These are phyloP conservation scores for Posidonia australis DNA, from an alignment of 106 monocot species.

Conservation along the genomic window DNA sequence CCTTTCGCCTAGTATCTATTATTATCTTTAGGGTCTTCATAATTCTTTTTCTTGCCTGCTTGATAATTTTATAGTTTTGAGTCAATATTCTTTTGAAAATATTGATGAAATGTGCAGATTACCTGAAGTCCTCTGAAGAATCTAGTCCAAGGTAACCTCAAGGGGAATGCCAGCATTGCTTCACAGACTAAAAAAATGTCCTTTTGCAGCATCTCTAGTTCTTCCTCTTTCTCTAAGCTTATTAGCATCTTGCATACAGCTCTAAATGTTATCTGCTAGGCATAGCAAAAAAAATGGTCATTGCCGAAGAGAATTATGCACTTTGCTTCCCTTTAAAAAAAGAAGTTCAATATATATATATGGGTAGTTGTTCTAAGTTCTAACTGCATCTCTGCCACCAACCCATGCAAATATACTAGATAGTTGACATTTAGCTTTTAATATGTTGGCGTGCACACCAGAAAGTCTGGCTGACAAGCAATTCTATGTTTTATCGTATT, in stretches of 20 bases:
- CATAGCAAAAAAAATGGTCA: not conserved
- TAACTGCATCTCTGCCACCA: too few species aligned
- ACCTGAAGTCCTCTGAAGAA: conserved; percentile 60
- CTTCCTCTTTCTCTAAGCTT: conserved; percentile 38
- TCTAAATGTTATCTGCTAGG: conserved; percentile 48
- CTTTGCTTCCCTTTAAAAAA: too few species aligned
- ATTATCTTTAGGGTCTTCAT: conserved; percentile 29
- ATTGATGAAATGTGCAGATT: not conserved
- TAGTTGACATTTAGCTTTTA: too few species aligned
- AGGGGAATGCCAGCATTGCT: conserved; percentile 68
- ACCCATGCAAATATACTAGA: too few species aligned
- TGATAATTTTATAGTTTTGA: not conserved
- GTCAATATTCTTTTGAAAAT: not conserved
- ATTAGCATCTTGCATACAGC: conserved; percentile 71
- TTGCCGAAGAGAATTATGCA: too few species aligned
- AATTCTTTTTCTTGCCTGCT: conserved; percentile 61
- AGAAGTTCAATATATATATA: too few species aligned
- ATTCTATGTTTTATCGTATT: too few species aligned
- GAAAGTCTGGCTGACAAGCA: too few species aligned
- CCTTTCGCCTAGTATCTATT: conserved; percentile 27
- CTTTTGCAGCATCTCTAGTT: conserved; percentile 31
- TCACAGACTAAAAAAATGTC: conserved; percentile 53
- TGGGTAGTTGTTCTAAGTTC: too few species aligned
- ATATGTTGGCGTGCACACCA: too few species aligned
- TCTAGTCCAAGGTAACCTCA: conserved; percentile 48